phyloP scores from a whole-genome alignment of 768 basidiomycete species.

The Suillus spraguei region DNA sequence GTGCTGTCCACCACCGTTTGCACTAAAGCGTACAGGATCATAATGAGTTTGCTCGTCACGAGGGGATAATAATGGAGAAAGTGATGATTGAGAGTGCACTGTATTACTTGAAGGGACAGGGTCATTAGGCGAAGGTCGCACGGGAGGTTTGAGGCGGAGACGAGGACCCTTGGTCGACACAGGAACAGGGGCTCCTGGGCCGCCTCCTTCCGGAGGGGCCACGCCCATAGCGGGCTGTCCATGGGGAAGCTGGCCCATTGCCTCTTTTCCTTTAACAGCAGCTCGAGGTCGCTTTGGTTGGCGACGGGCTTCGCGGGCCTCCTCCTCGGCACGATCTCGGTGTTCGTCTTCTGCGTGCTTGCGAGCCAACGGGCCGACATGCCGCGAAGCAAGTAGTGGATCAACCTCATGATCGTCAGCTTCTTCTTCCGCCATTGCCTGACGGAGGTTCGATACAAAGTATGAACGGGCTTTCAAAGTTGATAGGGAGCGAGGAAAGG shows the following conservation, averaged over 20 bases:
- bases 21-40: slow-evolving; percentile 24
- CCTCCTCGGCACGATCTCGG: slow-evolving; percentile 46
- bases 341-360: slow-evolving; percentile 48
- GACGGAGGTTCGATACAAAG: slow-evolving; percentile 51
- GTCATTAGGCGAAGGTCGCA: slow-evolving; percentile 28
- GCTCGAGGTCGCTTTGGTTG: slow-evolving; percentile 35
- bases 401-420: slow-evolving; percentile 48
- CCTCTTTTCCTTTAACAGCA: slow-evolving; percentile 43
- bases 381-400: slow-evolving; percentile 47
- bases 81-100: slow-evolving; percentile 29
- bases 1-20: slow-evolving; percentile 24
- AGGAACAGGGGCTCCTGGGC: slow-evolving; percentile 33
- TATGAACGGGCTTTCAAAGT: slow-evolving; percentile 43
- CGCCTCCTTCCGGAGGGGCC: slow-evolving; percentile 21
- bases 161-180: slow-evolving; percentile 51
- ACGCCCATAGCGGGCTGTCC: slow-evolving; percentile 31
- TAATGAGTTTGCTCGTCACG: slow-evolving; percentile 34
- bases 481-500: slow-evolving; percentile 51
- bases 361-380: slow-evolving; percentile 46
- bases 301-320: slow-evolving; percentile 43
- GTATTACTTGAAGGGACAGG: slow-evolving; percentile 19
- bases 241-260: slow-evolving; percentile 19
- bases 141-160: slow-evolving; percentile 51
- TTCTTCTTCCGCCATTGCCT: slow-evolving; percentile 47
- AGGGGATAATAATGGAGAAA: slow-evolving; percentile 38